Percentiles rank a stretch among this genome's conserved stretches.
Conservation (phyloP, 2,329 filamentous ascomycete genomes). For the Aureobasidium sp. region DNA sequence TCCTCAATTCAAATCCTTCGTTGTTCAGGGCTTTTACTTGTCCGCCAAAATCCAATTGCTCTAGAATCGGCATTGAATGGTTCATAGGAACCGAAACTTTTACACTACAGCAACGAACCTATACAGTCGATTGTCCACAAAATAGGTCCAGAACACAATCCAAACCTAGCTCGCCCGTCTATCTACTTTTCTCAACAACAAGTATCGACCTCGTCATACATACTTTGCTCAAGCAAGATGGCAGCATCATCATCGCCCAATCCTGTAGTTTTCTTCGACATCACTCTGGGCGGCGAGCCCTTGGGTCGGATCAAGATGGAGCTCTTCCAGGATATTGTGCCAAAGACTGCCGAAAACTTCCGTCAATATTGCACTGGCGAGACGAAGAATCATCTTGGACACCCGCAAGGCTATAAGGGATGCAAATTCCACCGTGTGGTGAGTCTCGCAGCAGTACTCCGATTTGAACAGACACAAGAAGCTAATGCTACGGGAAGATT, state of each 20-base stretch:
- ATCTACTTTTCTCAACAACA: too few relatives aligned
- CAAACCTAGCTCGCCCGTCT: too few relatives aligned
- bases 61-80: not conserved
- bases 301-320: constrained; percentile 85
- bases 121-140: too few relatives aligned
- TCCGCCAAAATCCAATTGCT: too few relatives aligned
- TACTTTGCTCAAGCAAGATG: not conserved
- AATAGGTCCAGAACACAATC: too few relatives aligned
- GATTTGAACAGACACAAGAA: not conserved
- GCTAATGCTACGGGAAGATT: constrained; percentile 51
- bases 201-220: not conserved
- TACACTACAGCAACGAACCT: not conserved
- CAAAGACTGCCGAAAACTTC: constrained; percentile 85
- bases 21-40: not conserved
- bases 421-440: constrained; percentile 92
- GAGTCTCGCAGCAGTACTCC: constrained; percentile 31
- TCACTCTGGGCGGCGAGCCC: constrained; percentile 75
- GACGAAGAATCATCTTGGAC: constrained; percentile 66
- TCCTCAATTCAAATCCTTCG: too few relatives aligned
- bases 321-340: constrained; percentile 72
- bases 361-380: constrained; percentile 95
- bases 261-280: constrained; percentile 64
- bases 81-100: not conserved
- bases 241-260: constrained; percentile 25
- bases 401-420: constrained; percentile 88